phyloP scores from a whole-genome alignment of 805 yeast species.

The Lipomyces yamanashiensis region DNA sequence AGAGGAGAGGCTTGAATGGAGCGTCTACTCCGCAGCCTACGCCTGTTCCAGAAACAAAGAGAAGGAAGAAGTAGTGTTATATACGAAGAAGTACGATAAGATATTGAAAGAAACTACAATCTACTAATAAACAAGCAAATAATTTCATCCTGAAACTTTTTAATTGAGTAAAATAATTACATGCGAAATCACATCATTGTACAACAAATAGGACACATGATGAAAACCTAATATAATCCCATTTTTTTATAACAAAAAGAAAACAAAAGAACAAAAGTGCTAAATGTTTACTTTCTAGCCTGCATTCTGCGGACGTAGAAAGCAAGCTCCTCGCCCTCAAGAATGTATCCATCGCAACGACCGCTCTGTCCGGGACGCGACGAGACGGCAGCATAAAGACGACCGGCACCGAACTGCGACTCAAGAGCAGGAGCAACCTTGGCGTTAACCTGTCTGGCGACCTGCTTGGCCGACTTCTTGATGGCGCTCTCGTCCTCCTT shows the following conservation, averaged over 20 bases:
- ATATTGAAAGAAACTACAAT: too few species aligned
- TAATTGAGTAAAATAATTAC: constrained; percentile 30
- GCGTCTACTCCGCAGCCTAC: constrained; percentile 5
- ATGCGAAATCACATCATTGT: constrained; percentile 30
- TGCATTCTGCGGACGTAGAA: constrained; percentile 99
- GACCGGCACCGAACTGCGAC: constrained; percentile 98
- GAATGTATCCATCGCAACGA: constrained; percentile 99
- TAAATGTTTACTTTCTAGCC: constrained; percentile 84
- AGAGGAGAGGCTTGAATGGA: constrained; percentile 27
- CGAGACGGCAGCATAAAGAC: constrained; percentile 96
- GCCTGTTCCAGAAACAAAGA: constrained; percentile 20
- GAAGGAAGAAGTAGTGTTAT: constrained; percentile 23
- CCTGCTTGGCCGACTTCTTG: constrained; percentile 81
- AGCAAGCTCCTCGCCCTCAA: constrained; percentile 99
- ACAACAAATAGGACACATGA: constrained; percentile 22
- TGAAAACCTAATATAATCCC: constrained; percentile 16
- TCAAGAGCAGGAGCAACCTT: constrained; percentile 89
- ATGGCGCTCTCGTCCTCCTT: constrained; percentile 53
- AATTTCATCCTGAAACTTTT: constrained; percentile 21
- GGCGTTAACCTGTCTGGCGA: constrained; percentile 85
- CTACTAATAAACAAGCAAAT: not conserved
- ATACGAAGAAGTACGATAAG: not conserved
- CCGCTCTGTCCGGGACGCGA: constrained; percentile 99
- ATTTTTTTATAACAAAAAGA: not conserved
- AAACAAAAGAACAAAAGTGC: not conserved